Evolutionary conservation across 1,139 yeast genomes (phyloP).

Genomic region (Candida sojae): DNA sequence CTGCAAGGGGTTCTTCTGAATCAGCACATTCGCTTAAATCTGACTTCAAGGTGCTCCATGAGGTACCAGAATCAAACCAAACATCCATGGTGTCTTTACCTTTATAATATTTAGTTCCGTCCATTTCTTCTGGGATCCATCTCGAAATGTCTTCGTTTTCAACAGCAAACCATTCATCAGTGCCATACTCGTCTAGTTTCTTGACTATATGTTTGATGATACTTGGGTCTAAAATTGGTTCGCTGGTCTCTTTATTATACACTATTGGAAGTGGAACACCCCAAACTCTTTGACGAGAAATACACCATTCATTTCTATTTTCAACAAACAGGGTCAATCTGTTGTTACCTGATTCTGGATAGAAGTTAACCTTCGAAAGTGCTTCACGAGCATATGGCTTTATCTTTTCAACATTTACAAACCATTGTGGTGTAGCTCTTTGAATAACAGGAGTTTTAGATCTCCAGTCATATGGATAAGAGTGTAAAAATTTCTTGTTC

Average conservation of each 20-base stretch:
- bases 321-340: slow-evolving; percentile 72
- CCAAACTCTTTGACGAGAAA: slow-evolving; percentile 96
- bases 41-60: slow-evolving; percentile 70
- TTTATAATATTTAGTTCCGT: slow-evolving; percentile 45
- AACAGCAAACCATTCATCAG: slow-evolving; percentile 77
- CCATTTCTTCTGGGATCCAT: slow-evolving; percentile 66
- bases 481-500: slow-evolving; percentile 63
- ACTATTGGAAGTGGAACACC: slow-evolving; percentile 97
- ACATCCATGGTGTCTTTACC: slow-evolving; percentile 97
- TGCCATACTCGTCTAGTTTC: slow-evolving; percentile 58
- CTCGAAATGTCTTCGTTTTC: slow-evolving; percentile 52
- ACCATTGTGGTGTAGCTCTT: slow-evolving; percentile 96
- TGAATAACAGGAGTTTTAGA: slow-evolving; percentile 94
- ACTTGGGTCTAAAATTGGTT: slow-evolving; percentile 55
- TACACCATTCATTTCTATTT: slow-evolving; percentile 94
- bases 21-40: slow-evolving; percentile 23
- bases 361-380: slow-evolving; percentile 62
- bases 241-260: slow-evolving; percentile 58
- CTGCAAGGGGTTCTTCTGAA: slow-evolving; percentile 52
- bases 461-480: slow-evolving; percentile 97
- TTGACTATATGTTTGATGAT: slow-evolving; percentile 56
- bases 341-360: slow-evolving; percentile 71
- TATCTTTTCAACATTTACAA: slow-evolving; percentile 79
- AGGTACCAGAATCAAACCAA: slow-evolving; percentile 97
- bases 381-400: slow-evolving; percentile 64